Conservation (phyloP, 768 basidiomycete genomes). For the Fibroporia radiculosa region DNA sequence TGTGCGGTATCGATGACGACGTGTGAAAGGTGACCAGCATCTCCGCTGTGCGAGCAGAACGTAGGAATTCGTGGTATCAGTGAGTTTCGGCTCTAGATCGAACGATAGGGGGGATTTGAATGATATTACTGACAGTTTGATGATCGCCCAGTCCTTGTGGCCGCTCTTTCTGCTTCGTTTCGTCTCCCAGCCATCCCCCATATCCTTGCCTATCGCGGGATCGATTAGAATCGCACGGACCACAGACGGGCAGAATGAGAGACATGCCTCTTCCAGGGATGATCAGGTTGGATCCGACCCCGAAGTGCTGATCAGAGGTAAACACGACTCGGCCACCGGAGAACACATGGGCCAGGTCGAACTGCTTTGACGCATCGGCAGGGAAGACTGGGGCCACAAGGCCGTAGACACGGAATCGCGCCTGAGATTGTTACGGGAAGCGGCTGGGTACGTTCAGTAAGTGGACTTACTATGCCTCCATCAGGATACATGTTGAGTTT, state of each 20-base stretch:
- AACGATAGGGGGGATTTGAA: neutral
- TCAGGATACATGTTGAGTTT: constrained; percentile 96
- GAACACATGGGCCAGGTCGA: constrained; percentile 89
- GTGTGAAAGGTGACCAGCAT: constrained; percentile 62
- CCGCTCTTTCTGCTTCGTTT: constrained; percentile 73
- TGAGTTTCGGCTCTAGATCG: too few relatives aligned
- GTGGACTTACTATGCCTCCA: constrained; percentile 77
- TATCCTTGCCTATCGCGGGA: constrained; percentile 57
- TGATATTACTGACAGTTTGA: constrained; percentile 62
- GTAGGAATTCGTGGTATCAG: neutral
- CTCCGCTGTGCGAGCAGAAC: constrained; percentile 46
- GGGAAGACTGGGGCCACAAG: constrained; percentile 62
- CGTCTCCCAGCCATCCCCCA: constrained; percentile 99
- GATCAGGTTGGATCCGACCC: constrained; percentile 83
- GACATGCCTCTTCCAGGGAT: constrained; percentile 73
- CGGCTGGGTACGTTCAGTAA: too few relatives aligned
- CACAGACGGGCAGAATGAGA: constrained; percentile 1
- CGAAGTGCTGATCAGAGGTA: constrained; percentile 93
- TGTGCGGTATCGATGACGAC: constrained; percentile 90
- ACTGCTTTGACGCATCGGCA: constrained; percentile 33
- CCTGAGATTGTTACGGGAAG: constrained; percentile 48
- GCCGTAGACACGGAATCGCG: constrained; percentile 90
- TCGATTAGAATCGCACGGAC: neutral
- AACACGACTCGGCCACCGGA: constrained; percentile 79
- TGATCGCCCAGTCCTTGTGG: constrained; percentile 88